phyloP scores from a whole-genome alignment of 495 filamentous ascomycete genomes.

The Collariella sp. region DNA sequence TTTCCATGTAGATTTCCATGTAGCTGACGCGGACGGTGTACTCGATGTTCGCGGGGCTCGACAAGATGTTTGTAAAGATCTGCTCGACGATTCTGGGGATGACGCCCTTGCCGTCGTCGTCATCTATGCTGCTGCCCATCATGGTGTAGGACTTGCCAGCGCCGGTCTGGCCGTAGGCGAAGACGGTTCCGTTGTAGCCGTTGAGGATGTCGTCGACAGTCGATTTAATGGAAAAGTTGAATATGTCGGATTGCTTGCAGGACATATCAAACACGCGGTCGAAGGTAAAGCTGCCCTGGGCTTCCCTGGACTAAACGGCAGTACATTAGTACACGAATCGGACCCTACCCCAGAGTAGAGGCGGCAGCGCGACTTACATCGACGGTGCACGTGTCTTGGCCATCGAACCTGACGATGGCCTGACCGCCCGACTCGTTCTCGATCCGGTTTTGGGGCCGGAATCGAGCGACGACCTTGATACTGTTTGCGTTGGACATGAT shows the following conservation, averaged over 20 bases:
- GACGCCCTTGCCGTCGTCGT: conserved; percentile 80
- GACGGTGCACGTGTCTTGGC: conserved; percentile 80
- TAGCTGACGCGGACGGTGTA: conserved; percentile 97
- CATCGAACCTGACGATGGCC: conserved; percentile 80
- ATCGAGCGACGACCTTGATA: conserved; percentile 86
- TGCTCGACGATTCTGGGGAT: conserved; percentile 97
- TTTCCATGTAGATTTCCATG: conserved; percentile 99
- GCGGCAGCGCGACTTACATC: conserved; percentile 49
- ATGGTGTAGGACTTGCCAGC: conserved; percentile 98
- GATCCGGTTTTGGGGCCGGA: conserved; percentile 90
- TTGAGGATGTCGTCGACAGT: conserved; percentile 98
- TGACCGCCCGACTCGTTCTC: conserved; percentile 85
- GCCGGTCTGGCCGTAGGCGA: conserved; percentile 97
- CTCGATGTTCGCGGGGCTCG: conserved; percentile 87
- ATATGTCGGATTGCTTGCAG: conserved; percentile 80
- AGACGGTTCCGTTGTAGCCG: conserved; percentile 98
- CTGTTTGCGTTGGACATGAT: conserved; percentile 48
- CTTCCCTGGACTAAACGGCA: conserved; percentile 64
- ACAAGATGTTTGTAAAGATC: conserved; percentile 89
- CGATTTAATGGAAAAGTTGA: conserved; percentile 90
- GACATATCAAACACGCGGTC: conserved; percentile 94
- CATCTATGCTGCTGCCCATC: conserved; percentile 97
- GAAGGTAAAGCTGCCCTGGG: conserved; percentile 82
- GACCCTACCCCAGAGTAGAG: background rate
- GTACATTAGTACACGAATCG: background rate